Evolutionary conservation across 1,139 yeast genomes (phyloP).

Genomic region (Blastobotrys ciferrii): DNA sequence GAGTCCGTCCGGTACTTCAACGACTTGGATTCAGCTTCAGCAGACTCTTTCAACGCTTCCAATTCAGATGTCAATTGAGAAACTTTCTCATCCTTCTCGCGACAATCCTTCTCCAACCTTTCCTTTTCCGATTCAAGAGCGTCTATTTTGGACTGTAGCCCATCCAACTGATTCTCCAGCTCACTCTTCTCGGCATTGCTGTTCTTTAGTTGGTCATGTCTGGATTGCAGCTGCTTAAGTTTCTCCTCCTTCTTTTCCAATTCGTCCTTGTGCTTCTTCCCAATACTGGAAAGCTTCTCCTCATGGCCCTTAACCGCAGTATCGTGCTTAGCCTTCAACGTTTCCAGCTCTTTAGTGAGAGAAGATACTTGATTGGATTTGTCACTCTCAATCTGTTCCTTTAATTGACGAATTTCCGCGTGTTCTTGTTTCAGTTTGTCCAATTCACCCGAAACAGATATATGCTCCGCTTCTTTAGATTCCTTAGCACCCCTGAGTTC

Average conservation of each 20-base stretch:
- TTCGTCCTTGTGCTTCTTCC: slow-evolving; percentile 9
- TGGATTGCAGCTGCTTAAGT: slow-evolving; percentile 5
- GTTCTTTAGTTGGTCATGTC: slow-evolving; percentile 7
- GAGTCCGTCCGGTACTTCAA: slow-evolving; percentile 3
- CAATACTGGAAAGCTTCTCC: slow-evolving; percentile 12
- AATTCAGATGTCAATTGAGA: slow-evolving; percentile 6
- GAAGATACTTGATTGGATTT: slow-evolving; percentile 10
- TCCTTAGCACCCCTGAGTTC: slow-evolving; percentile 1
- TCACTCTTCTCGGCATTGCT: slow-evolving; percentile 8
- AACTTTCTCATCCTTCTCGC: slow-evolving; percentile 14
- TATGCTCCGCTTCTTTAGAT: slow-evolving; percentile 9
- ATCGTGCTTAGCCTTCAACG: slow-evolving; percentile 13
- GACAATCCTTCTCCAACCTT: slow-evolving; percentile 16
- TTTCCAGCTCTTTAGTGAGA: slow-evolving; percentile 16
- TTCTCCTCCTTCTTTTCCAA: slow-evolving; percentile 3
- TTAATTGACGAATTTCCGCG: slow-evolving; percentile 9
- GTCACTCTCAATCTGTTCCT: slow-evolving; percentile 7
- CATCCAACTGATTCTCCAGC: slow-evolving; percentile 2
- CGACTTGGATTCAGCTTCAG: slow-evolving; percentile 4
- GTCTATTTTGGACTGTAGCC: slow-evolving; percentile 5
- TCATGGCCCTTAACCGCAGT: slow-evolving; percentile 18
- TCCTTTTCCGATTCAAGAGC: slow-evolving; percentile 10
- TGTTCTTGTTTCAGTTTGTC: background rate
- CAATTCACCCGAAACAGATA: slow-evolving; percentile 9
- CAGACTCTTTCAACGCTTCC: slow-evolving; percentile 4